A percentile compares a stretch with the other conserved stretches of the same genome.
These are phyloP conservation scores for Fallopia convolvulus DNA, from an alignment of 148 eudicot species.

Conservation along the genomic window DNA sequence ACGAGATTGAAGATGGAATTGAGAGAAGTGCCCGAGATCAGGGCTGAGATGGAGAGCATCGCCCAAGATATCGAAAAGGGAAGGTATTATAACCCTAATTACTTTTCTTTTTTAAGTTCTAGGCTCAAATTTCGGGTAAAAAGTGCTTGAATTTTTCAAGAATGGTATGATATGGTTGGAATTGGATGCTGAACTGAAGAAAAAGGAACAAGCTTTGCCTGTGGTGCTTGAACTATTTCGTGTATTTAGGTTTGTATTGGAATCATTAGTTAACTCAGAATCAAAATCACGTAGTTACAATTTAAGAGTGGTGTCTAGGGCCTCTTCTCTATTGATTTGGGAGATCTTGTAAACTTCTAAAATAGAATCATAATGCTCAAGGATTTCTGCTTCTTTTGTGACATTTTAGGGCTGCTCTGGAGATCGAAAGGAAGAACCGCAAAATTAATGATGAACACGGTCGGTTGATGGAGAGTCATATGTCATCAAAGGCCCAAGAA, in stretches of 20 bases:
- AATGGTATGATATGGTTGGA: background rate
- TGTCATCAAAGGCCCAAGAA: conserved; percentile 39
- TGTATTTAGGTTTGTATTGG: background rate
- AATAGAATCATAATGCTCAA: background rate
- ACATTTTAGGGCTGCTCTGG: conserved; percentile 58
- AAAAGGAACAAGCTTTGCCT: background rate
- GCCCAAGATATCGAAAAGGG: conserved; percentile 54
- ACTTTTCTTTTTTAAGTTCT: background rate
- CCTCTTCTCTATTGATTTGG: background rate
- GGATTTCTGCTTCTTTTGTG: background rate
- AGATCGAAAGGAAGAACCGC: conserved; percentile 54
- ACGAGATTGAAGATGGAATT: conserved; percentile 21
- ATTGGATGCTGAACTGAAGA: background rate
- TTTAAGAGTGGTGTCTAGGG: background rate
- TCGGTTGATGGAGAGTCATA: conserved; percentile 54
- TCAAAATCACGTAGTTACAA: background rate
- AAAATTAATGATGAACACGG: conserved; percentile 37
- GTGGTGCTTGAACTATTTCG: background rate
- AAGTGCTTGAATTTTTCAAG: background rate
- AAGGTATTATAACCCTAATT: conserved; percentile 36
- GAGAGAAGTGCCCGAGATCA: conserved; percentile 29
- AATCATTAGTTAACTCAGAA: background rate
- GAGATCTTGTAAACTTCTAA: background rate
- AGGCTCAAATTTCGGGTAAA: background rate
- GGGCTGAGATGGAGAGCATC: conserved; percentile 43